These are phyloP conservation scores for Tuber umbilicatum DNA, from an alignment of 495 filamentous ascomycete genomes.

Conservation along the genomic window DNA sequence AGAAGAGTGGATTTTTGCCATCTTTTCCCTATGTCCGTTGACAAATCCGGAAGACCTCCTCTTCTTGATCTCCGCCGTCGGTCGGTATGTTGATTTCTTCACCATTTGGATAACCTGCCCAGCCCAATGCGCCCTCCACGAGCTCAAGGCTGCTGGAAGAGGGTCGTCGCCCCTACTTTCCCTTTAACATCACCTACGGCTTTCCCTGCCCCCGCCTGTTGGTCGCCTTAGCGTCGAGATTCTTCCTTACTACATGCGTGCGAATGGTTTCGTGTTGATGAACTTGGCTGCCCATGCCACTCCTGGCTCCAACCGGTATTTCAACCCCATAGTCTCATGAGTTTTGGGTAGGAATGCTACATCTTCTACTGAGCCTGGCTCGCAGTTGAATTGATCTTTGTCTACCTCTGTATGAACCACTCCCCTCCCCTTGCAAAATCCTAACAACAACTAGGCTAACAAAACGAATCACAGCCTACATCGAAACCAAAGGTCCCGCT, in stretches of 20 bases:
- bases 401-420: conserved; percentile 49
- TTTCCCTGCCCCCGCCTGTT: conserved; percentile 58
- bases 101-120: conserved; percentile 44
- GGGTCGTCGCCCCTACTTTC: conserved; percentile 56
- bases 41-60: conserved; percentile 49
- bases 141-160: conserved; percentile 44
- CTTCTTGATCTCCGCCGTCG: no score
- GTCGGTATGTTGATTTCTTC: conserved; percentile 45
- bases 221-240: conserved; percentile 61
- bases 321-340: conserved; percentile 58
- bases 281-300: conserved; percentile 51
- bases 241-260: conserved; percentile 58
- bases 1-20: no score
- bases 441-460: not conserved
- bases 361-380: conserved; percentile 60
- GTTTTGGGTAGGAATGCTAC: conserved; percentile 57
- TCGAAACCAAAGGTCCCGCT: conserved; percentile 59
- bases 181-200: conserved; percentile 52
- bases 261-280: conserved; percentile 62
- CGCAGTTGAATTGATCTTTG: conserved; percentile 52
- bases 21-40: conserved; percentile 55
- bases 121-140: conserved; percentile 38
- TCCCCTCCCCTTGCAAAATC: not conserved
- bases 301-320: conserved; percentile 52
- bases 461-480: conserved; percentile 45